Evolutionary conservation across 371 early-diverging fungal genomes (phyloP).

Genomic region (Mucor circinelloides): DNA sequence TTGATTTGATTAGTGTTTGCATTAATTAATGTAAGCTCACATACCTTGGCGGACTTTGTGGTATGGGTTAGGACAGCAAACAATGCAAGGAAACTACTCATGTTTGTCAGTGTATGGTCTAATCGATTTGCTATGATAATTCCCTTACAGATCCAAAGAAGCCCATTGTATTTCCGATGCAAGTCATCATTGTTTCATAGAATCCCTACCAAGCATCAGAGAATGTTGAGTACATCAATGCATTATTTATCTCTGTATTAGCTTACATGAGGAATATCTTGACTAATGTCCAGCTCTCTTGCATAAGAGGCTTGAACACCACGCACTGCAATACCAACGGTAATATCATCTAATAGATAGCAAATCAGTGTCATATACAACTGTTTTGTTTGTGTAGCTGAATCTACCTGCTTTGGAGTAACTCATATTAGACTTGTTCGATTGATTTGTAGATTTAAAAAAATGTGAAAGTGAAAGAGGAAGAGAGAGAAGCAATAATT

Average conservation of each 20-base stretch:
- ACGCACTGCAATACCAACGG: slow-evolving; percentile 25
- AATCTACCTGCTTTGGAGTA: slow-evolving; percentile 14
- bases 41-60: slow-evolving; percentile 64
- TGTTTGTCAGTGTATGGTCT: neutral
- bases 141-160: slow-evolving; percentile 49
- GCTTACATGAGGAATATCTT: slow-evolving; percentile 37
- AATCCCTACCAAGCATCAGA: slow-evolving; percentile 27
- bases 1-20: neutral
- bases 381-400: neutral
- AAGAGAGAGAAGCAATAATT: neutral
- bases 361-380: neutral
- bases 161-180: slow-evolving; percentile 47
- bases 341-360: slow-evolving; percentile 11
- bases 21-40: neutral
- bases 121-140: neutral
- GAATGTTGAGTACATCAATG: neutral
- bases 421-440: neutral
- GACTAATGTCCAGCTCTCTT: slow-evolving; percentile 25
- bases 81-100: slow-evolving; percentile 38
- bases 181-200: slow-evolving; percentile 51
- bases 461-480: neutral
- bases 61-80: slow-evolving; percentile 82
- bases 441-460: neutral
- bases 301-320: slow-evolving; percentile 41
- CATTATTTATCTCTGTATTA: neutral